These are phyloP conservation scores for Trichosporon ovoides DNA, from an alignment of 1,284 basidiomycete species.

Conservation along the genomic window DNA sequence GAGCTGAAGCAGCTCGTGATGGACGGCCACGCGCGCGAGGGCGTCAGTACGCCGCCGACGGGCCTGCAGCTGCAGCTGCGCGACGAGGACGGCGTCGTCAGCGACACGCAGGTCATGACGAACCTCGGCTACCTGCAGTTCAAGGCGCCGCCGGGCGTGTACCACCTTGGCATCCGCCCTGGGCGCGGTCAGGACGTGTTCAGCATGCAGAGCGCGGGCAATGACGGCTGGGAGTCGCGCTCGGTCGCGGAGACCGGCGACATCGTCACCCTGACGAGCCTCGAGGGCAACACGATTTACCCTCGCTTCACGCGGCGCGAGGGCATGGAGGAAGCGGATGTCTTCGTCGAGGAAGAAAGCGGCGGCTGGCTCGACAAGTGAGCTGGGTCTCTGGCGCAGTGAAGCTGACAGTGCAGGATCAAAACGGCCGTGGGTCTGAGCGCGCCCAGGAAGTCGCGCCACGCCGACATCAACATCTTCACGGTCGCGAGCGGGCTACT, in stretches of 20 bases:
- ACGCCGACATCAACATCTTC: constrained; percentile 94
- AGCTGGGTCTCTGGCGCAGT: constrained; percentile 8
- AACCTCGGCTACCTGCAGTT: constrained; percentile 97
- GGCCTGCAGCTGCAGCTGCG: constrained; percentile 78
- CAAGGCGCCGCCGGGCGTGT: constrained; percentile 84
- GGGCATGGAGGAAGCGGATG: constrained; percentile 76
- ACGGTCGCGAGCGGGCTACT: constrained; percentile 94
- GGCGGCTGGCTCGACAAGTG: constrained; percentile 30
- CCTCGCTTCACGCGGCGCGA: constrained; percentile 65
- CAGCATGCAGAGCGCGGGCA: constrained; percentile 72
- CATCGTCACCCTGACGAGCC: constrained; percentile 69
- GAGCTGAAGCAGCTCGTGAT: constrained; percentile 85
- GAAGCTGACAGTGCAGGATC: constrained; percentile 22
- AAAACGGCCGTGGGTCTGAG: constrained; percentile 38
- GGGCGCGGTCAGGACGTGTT: constrained; percentile 78
- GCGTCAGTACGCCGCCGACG: constrained; percentile 61
- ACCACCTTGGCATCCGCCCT: constrained; percentile 71
- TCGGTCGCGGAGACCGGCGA: constrained; percentile 61
- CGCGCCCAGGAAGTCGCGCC: constrained; percentile 35
- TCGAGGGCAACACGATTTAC: constrained; percentile 82
- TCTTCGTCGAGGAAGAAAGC: constrained; percentile 53
- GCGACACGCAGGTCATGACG: constrained; percentile 83
- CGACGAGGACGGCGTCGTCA: constrained; percentile 53
- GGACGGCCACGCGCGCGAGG: constrained; percentile 86
- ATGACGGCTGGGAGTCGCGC: constrained; percentile 74